Percentiles rank a stretch among this genome's conserved stretches.
phyloP scores from a whole-genome alignment of 805 yeast species.

The Teunomyces cretensis region DNA sequence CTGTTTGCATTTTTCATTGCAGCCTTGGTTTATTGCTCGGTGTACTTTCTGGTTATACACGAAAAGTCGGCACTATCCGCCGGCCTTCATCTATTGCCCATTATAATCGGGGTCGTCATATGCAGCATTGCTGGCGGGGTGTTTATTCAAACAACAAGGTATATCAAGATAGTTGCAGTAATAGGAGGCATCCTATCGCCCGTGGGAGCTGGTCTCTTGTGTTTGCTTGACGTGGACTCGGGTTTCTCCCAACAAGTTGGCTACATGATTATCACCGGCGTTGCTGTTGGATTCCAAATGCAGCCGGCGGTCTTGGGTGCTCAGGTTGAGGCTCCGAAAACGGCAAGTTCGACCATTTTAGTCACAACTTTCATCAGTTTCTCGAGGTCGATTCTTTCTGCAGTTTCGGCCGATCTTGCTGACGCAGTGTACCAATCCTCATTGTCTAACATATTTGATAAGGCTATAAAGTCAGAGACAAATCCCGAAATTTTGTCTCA shows the following conservation, averaged over 20 bases:
- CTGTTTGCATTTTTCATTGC: constrained; percentile 19
- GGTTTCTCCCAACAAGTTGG: constrained; percentile 40
- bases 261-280: constrained; percentile 46
- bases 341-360: constrained; percentile 48
- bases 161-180: constrained; percentile 42
- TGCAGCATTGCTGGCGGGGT: constrained; percentile 39
- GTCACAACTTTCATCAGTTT: constrained; percentile 47
- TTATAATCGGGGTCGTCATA: constrained; percentile 38
- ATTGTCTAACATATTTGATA: constrained; percentile 13
- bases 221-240: constrained; percentile 40
- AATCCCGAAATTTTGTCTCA: constrained; percentile 15
- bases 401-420: constrained; percentile 44
- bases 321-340: constrained; percentile 51
- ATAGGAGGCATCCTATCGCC: constrained; percentile 34
- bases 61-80: constrained; percentile 42
- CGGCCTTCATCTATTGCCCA: constrained; percentile 46
- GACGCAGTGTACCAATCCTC: constrained; percentile 39
- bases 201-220: constrained; percentile 45
- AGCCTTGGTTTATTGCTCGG: constrained; percentile 31
- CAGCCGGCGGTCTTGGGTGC: constrained; percentile 47
- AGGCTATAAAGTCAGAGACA: constrained; percentile 5
- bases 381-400: constrained; percentile 45
- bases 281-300: constrained; percentile 46
- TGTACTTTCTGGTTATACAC: constrained; percentile 51
- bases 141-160: constrained; percentile 34